These are phyloP conservation scores for Colletotrichum aenigma DNA, from an alignment of 2,329 filamentous ascomycete species.

Conservation along the genomic window DNA sequence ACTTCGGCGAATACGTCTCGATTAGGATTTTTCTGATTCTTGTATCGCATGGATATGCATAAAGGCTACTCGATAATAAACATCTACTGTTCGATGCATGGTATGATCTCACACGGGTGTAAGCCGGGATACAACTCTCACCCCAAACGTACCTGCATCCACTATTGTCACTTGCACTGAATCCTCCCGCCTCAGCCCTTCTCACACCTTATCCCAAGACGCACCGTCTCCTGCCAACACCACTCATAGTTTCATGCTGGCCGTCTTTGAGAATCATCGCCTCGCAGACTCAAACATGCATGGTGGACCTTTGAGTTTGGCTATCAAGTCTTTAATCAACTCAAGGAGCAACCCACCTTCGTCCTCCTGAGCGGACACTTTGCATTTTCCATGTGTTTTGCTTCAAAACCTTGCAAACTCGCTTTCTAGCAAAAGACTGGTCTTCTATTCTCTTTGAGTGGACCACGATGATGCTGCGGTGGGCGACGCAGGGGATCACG, in stretches of 20 bases:
- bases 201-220: too few species aligned
- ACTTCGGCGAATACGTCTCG: not conserved
- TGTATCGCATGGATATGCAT: not conserved
- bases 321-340: too few species aligned
- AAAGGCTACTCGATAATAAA: not conserved
- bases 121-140: not conserved
- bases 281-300: too few species aligned
- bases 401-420: too few species aligned
- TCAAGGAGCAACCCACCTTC: too few species aligned
- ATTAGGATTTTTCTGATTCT: not conserved
- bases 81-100: rapidly evolving
- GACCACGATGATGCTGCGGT: too few species aligned
- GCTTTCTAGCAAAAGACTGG: too few species aligned
- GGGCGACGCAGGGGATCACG: too few species aligned
- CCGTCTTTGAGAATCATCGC: not conserved
- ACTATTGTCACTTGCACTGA: not conserved
- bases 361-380: too few species aligned
- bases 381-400: too few species aligned
- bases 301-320: too few species aligned
- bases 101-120: not conserved
- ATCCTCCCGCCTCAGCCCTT: not conserved
- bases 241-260: not conserved
- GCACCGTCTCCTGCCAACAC: not conserved
- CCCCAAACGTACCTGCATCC: not conserved
- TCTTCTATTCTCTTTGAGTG: too few species aligned